Conservation (phyloP, 2,329 filamentous ascomycete genomes). For the Hypoxylon sp. region DNA sequence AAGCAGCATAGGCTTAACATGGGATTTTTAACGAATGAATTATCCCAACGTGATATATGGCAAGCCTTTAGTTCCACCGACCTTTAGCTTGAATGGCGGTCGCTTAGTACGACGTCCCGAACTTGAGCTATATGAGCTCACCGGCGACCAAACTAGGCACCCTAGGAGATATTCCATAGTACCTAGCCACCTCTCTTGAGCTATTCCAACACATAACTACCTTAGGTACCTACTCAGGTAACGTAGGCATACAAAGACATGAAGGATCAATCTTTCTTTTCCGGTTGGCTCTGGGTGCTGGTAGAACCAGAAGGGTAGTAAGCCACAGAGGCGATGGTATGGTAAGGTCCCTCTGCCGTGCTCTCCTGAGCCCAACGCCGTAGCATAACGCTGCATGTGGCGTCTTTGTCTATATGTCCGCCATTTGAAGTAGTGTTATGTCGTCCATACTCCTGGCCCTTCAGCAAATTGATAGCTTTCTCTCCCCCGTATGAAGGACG, state of each 20-base stretch:
- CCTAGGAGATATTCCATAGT: background rate
- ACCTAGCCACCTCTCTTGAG: background rate
- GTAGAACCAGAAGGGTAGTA: background rate
- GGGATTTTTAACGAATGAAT: background rate
- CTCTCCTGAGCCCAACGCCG: constrained; percentile 2
- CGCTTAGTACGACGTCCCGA: background rate
- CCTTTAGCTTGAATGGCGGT: background rate
- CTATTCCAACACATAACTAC: background rate
- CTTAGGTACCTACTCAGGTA: no score
- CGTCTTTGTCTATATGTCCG: background rate
- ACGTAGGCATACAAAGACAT: background rate
- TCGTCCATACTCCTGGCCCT: background rate
- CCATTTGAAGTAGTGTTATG: background rate
- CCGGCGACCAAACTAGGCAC: background rate
- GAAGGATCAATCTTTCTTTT: background rate
- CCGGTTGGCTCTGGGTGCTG: background rate
- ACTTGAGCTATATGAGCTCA: background rate
- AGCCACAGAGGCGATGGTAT: background rate
- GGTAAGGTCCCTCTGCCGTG: background rate
- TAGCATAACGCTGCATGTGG: background rate
- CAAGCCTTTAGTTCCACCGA: background rate
- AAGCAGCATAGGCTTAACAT: background rate
- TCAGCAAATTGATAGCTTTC: background rate
- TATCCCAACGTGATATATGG: background rate
- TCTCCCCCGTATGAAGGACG: constrained; percentile 1